Percentiles rank a stretch among this genome's conserved stretches.
Conservation (phyloP, 495 filamentous ascomycete genomes). For the Tuber borchii region DNA sequence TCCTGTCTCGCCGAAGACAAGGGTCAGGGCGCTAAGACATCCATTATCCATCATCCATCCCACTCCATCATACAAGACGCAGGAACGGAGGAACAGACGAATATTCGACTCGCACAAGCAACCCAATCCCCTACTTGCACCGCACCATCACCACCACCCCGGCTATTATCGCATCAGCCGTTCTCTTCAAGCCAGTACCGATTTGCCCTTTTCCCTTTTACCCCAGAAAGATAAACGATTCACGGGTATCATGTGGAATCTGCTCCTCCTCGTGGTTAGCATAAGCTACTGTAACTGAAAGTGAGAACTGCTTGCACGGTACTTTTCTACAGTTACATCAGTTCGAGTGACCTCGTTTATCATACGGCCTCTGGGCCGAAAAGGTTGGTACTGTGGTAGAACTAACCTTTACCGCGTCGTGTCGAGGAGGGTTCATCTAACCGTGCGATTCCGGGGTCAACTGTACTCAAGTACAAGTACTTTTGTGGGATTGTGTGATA, state of each 20-base stretch:
- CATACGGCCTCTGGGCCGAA: background rate
- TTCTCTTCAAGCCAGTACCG: background rate
- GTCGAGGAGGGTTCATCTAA: background rate
- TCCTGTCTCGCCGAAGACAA: background rate
- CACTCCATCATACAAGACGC: slow-evolving; percentile 14
- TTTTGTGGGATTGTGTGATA: background rate
- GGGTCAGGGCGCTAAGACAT: slow-evolving; percentile 41
- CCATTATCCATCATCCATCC: slow-evolving; percentile 12
- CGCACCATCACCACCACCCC: background rate
- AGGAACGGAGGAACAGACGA: slow-evolving; percentile 33
- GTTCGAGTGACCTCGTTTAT: background rate
- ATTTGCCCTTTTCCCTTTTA: slow-evolving; percentile 19
- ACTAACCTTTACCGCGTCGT: background rate
- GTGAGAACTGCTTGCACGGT: background rate
- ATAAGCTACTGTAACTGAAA: background rate
- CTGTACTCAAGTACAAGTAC: too few relatives aligned
- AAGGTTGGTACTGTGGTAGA: background rate
- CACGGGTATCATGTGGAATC: slow-evolving; percentile 29
- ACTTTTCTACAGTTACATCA: background rate
- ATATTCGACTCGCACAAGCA: background rate
- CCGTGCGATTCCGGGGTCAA: background rate
- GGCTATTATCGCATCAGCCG: slow-evolving; percentile 26
- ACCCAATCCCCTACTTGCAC: background rate
- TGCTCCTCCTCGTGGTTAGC: background rate
- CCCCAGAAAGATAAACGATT: slow-evolving; percentile 40